Evolutionary conservation across 2,329 filamentous ascomycete species (phyloP), one percentile per base, ranked within the genome.

Genomic region (Orbilia javanica): DNA sequence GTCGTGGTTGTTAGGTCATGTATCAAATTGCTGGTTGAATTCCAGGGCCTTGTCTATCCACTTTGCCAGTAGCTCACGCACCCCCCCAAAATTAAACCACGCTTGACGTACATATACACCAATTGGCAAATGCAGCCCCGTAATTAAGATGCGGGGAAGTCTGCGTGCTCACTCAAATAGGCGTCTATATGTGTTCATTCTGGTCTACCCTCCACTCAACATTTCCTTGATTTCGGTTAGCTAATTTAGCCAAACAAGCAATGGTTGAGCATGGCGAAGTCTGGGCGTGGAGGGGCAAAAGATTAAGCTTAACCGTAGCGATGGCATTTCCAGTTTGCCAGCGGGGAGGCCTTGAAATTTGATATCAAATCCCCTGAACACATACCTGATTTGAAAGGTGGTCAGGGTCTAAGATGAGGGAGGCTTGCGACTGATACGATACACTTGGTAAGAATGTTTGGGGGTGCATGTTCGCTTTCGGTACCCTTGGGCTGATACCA

Each of bases 281-380:
- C 55, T 60, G 34, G 36, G 50, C 52, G 50, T 31, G 42, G 36
- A 20, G 34, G 36, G 22, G 18, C 20, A 1, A 48, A 62, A 10
- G 48, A 77, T 77, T 77, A 77, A 77, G 73, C 73, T 77, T 77
- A 77, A 77, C 66, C 72, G 57, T 70, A 60, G 48, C 66, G 72
- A 70, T 60, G 60, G 73, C 42, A 57, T 42, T 67, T 36, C 2
- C 22, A 22, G 50, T 69, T 69, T 42, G 65, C 65, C 34, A 60
- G 65, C 29, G 50, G 50, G 31, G 34, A 42, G 64, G 29, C 25
- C 44, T 66, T 66, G 48, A 25, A 52, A 27, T 50, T 39, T 50
- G 20, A 50, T 25, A 22, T 25, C 46, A 50, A 50, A 10, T n/a
- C 62, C 44, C 62, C 48, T 66, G 62, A 44, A 36, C 48, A 29